Evolutionary conservation across 2,329 filamentous ascomycete genomes (phyloP).

Genomic region (Trichoderma simmonsii): DNA sequence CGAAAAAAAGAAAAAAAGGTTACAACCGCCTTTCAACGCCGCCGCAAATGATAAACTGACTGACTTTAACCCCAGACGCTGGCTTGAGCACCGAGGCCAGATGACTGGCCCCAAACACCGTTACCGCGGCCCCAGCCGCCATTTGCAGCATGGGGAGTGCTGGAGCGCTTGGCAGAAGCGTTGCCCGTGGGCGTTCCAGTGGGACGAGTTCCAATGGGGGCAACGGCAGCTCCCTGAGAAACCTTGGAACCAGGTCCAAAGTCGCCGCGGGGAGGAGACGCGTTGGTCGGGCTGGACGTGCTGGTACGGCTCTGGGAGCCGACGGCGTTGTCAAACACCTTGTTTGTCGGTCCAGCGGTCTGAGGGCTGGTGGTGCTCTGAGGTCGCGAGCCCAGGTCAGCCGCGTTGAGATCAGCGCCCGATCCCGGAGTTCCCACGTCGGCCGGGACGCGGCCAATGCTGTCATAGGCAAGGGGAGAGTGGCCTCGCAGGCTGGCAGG

Average conservation of each 20-base stretch:
- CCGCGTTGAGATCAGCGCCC: slow-evolving; percentile 41
- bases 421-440: slow-evolving; percentile 41
- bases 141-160: slow-evolving; percentile 88
- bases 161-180: slow-evolving; percentile 70
- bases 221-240: slow-evolving; percentile 63
- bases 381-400: slow-evolving; percentile 59
- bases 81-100: slow-evolving; percentile 78
- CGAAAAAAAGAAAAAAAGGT: not conserved
- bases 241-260: slow-evolving; percentile 53
- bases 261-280: slow-evolving; percentile 67
- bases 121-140: slow-evolving; percentile 77
- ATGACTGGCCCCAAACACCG: slow-evolving; percentile 81
- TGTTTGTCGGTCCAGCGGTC: slow-evolving; percentile 53
- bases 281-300: slow-evolving; percentile 75
- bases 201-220: slow-evolving; percentile 90
- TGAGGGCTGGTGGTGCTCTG: slow-evolving; percentile 86
- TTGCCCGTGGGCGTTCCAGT: slow-evolving; percentile 51
- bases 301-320: slow-evolving; percentile 69
- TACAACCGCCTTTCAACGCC: slow-evolving; percentile 1
- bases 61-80: slow-evolving; percentile 80
- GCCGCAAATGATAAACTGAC: not conserved
- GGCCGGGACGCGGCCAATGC: slow-evolving; percentile 42
- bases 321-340: slow-evolving; percentile 58
- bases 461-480: slow-evolving; percentile 77
- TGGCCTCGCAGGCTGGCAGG: slow-evolving; percentile 66